Evolutionary conservation across 2,329 filamentous ascomycete genomes (phyloP).

Genomic region (Dactylellina cionopaga): DNA sequence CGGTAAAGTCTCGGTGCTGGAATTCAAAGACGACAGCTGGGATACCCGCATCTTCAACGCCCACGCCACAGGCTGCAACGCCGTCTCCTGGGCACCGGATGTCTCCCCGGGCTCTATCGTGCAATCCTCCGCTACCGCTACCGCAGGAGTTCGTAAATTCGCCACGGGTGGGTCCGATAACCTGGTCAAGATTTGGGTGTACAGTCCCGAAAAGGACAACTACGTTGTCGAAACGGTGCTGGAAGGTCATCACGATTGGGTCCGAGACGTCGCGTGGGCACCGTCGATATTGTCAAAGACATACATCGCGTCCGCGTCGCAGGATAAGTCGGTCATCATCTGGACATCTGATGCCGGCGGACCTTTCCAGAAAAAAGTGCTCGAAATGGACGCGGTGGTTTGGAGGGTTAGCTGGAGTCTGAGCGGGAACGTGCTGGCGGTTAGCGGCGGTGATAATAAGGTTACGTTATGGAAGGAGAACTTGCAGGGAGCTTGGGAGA

Average conservation of each 20-base stretch:
- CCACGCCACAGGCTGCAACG: conserved; percentile 93
- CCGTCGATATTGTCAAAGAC: conserved; percentile 93
- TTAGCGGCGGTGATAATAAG: conserved; percentile 94
- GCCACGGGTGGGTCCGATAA: conserved; percentile 97
- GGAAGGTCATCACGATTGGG: conserved; percentile 91
- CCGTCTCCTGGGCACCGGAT: conserved; percentile 92
- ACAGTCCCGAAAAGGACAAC: conserved; percentile 66
- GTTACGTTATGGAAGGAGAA: conserved; percentile 99
- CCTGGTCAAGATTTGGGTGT: conserved; percentile 90
- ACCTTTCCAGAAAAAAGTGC: conserved; percentile 84
- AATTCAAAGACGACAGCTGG: conserved; percentile 96
- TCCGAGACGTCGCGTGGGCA: conserved; percentile 96
- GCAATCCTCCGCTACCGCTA: conserved; percentile 64
- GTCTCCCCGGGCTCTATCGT: conserved; percentile 85
- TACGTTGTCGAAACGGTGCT: conserved; percentile 70
- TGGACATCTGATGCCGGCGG: conserved; percentile 82
- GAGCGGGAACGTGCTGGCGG: conserved; percentile 93
- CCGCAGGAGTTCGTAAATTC: conserved; percentile 70
- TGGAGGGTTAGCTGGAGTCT: conserved; percentile 99
- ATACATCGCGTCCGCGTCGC: conserved; percentile 93
- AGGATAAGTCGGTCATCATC: conserved; percentile 97
- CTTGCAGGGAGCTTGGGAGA: conserved; percentile 94
- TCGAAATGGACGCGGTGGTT: conserved; percentile 86
- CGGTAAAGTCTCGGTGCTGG: conserved; percentile 90
- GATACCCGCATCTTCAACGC: conserved; percentile 88